Evolutionary conservation across 1,139 yeast genomes (phyloP).

Genomic region (Saccharomyces hybrid): DNA sequence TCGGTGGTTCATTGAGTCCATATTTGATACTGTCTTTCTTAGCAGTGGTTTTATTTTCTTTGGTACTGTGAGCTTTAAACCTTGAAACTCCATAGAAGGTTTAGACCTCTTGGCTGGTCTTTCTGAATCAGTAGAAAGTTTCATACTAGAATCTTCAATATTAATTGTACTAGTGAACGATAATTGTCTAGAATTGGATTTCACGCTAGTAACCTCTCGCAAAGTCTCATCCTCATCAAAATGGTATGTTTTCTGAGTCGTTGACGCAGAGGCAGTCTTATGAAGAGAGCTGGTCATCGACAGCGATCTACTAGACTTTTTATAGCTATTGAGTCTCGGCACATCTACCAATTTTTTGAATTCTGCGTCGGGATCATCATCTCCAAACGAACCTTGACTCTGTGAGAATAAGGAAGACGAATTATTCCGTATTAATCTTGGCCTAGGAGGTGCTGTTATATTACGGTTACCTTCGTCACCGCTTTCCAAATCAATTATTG

Average conservation of each 20-base stretch:
- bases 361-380: conserved; percentile 24
- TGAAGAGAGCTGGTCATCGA: conserved; percentile 5
- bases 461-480: not conserved
- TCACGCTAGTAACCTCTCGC: conserved; percentile 11
- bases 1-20: conserved; percentile 1
- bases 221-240: conserved; percentile 5
- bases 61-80: conserved; percentile 13
- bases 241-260: not conserved
- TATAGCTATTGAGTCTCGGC: conserved; percentile 23
- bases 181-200: conserved; percentile 12
- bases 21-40: conserved; percentile 1
- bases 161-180: conserved; percentile 13
- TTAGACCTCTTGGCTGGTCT: conserved; percentile 4
- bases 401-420: conserved; percentile 11
- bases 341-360: conserved; percentile 15
- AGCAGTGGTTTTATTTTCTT: conserved; percentile 19
- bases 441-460: not conserved
- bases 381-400: conserved; percentile 32
- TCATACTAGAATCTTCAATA: conserved; percentile 1
- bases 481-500: not conserved
- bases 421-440: not conserved
- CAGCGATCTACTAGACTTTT: conserved; percentile 10
- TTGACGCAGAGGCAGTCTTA: not conserved
- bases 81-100: conserved; percentile 17
- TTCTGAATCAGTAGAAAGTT: not conserved